Conservation (phyloP, 2,329 filamentous ascomycete genomes). For the Arthrobotrys musiformis region DNA sequence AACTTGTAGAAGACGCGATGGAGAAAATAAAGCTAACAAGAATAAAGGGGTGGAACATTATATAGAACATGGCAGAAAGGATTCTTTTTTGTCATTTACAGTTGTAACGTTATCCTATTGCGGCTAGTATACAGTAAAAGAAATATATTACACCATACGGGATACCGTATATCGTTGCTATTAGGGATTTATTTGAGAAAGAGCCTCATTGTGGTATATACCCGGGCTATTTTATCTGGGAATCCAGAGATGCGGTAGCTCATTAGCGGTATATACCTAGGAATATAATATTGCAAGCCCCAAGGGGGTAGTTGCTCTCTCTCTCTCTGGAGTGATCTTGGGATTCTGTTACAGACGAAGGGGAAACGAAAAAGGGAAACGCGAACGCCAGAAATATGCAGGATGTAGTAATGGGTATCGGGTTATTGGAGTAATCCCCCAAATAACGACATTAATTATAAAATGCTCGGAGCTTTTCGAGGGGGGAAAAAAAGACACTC, state of each 20-base stretch:
- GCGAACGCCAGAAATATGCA: not conserved
- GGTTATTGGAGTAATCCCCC: not conserved
- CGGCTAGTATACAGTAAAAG: not conserved
- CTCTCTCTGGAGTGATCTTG: no score
- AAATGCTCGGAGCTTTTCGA: conserved; percentile 25
- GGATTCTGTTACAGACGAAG: not conserved
- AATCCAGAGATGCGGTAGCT: not conserved
- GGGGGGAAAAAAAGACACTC: conserved; percentile 37
- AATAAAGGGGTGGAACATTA: no score
- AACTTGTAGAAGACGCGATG: no score
- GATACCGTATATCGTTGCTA: not conserved
- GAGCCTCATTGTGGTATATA: not conserved
- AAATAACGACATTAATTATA: not conserved
- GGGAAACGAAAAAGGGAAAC: not conserved
- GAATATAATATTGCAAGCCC: not conserved
- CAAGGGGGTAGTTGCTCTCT: no score
- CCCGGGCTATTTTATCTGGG: not conserved
- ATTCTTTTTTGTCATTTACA: no score
- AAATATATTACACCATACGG: not conserved
- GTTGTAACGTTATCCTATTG: no score
- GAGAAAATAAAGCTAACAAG: no score
- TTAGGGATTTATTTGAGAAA: not conserved
- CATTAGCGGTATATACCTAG: not conserved
- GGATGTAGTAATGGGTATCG: not conserved
- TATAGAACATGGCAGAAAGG: no score